Percentiles rank a stretch among this genome's conserved stretches.
Evolutionary conservation across 2,329 filamentous ascomycete species (phyloP).

Genomic region (Ophiostoma montium): DNA sequence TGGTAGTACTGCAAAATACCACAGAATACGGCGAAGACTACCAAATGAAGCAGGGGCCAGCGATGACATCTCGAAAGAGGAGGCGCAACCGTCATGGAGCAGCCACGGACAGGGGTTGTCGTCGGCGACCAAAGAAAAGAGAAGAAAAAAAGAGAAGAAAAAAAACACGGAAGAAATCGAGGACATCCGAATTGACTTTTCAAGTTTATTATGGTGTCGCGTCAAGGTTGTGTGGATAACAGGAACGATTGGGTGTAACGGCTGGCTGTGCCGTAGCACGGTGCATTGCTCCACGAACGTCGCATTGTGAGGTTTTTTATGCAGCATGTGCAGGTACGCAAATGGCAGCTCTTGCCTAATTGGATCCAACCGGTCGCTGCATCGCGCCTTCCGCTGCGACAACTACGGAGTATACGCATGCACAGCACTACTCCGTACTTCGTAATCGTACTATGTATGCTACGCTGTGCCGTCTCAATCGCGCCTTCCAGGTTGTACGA

Average conservation of each 20-base stretch:
- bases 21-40: background rate
- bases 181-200: background rate
- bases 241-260: background rate
- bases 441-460: background rate
- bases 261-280: background rate
- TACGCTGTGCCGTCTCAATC: background rate
- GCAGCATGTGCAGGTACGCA: background rate
- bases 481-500: background rate
- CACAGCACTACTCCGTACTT: background rate
- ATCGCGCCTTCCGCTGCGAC: background rate
- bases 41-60: background rate
- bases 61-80: background rate
- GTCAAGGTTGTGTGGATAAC: conserved; percentile 8
- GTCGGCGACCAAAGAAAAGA: background rate
- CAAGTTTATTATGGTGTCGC: conserved; percentile 4
- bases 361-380: background rate
- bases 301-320: background rate
- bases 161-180: background rate
- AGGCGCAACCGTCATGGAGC: background rate
- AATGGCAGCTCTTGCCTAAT: background rate
- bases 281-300: background rate
- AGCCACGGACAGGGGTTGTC: background rate
- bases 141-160: background rate
- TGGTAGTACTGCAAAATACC: background rate
- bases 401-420: background rate